Base-by-base conservation (phyloP, 2,329 filamentous ascomycete genomes). In the Clarireedia homoeocarpa region DNA sequence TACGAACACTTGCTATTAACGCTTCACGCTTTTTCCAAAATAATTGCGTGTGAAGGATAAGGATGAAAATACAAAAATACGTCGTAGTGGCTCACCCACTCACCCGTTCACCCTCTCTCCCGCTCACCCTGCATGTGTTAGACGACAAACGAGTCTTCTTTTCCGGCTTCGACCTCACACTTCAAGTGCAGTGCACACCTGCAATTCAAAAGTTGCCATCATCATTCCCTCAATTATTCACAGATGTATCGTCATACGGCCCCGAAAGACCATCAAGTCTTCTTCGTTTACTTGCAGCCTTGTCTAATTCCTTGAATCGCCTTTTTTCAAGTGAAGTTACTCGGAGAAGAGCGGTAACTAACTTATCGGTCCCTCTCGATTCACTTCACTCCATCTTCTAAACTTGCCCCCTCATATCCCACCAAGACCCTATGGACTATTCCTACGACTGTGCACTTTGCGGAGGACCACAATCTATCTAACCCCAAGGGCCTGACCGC, bases 401-500 rank as follows among this genome's bases (percentile, higher is more conserved):
- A 54, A 27, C 52, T 42, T 39, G 15, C 44, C 42, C 26, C 45
- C 45, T 48, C 45, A 36, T 14, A 17, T 23, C 20, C 20, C n/a
- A 20, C 40, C 38, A 39, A n/a, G 53, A 55, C 36, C 50, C 53
- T 42, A 55, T 55, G 53, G 53, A 48, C 47, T 42, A 55, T 47
- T 55, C 46, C n/a, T 40, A 53, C 48, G 46, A 55, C 40, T 46
- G 38, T 50, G 30, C 38, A 39, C 53, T 45, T 53, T 42, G 54
- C 30, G 30, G 45, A 52, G 40, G 53, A 50, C 53, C 40, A 55
- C 24, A 36, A 38, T 44, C 26, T 70, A 79, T 80, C 72, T 84
- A 80, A 81, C 78, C 74, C 74, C 71, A 70, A 73, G 70, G 72
- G 20, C 20, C 72, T 71, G 74, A 76, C 76, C 75, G 75, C 75